Evolutionary conservation across 306 rosid species (phyloP).

Genomic region (Acmispon strigosus): DNA sequence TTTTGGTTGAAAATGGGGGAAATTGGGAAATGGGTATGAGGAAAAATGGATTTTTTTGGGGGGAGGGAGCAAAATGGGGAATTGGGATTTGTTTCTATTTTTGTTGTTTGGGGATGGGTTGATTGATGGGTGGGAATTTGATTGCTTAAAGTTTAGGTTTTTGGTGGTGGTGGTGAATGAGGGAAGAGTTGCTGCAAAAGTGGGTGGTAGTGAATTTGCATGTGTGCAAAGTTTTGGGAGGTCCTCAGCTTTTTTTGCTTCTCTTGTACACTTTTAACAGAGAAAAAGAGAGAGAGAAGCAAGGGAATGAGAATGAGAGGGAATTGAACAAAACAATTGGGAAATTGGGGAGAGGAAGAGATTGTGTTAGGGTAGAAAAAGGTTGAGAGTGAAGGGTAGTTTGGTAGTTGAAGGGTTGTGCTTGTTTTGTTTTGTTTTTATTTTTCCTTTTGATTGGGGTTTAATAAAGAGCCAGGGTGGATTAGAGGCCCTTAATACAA

Average conservation of each 20-base stretch:
- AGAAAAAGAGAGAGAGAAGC: neutral
- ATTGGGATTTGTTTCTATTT: neutral
- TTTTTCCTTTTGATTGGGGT: slow-evolving; percentile 9
- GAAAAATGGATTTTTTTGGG: neutral
- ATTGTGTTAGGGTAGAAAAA: slow-evolving; percentile 6
- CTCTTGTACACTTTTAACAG: slow-evolving; percentile 15
- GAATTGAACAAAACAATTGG: neutral
- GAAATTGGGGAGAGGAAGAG: neutral
- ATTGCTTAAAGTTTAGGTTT: slow-evolving; percentile 42
- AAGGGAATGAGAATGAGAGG: neutral
- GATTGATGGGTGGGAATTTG: neutral
- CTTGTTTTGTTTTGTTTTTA: neutral
- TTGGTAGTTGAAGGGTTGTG: slow-evolving; percentile 20
- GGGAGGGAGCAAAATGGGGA: neutral
- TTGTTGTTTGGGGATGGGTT: neutral
- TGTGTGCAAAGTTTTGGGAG: slow-evolving; percentile 23
- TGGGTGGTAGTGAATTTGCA: slow-evolving; percentile 31
- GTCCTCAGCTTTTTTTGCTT: slow-evolving; percentile 26
- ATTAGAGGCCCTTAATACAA: slow-evolving; percentile 16
- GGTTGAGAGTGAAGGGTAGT: slow-evolving; percentile 30
- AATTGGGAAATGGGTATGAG: slow-evolving; percentile 7
- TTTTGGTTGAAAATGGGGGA: neutral
- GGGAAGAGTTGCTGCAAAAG: slow-evolving; percentile 21
- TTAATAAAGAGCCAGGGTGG: neutral
- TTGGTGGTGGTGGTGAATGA: slow-evolving; percentile 16